Conservation (phyloP, 441 rosid species). For the Adansonia grandidieri region DNA sequence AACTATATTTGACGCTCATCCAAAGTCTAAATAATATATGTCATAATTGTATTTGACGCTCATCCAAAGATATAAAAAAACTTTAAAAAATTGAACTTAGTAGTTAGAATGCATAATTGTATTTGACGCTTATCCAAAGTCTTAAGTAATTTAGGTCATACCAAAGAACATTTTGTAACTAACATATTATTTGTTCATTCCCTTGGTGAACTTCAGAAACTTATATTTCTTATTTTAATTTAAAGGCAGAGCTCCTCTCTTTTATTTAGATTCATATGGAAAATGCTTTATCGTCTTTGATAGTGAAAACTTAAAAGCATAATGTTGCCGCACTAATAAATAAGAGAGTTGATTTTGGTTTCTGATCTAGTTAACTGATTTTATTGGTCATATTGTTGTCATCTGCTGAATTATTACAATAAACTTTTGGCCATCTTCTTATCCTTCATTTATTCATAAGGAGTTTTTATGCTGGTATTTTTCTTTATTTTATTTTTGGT, state of each 20-base stretch:
- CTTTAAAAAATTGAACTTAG: too few relatives aligned
- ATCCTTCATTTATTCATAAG: background rate
- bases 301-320: background rate
- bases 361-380: background rate
- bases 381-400: background rate
- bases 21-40: background rate
- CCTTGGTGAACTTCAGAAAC: background rate
- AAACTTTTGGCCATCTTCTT: background rate
- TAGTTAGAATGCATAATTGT: too few relatives aligned
- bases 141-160: too few relatives aligned
- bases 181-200: background rate
- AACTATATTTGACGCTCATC: background rate
- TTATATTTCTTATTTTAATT: background rate
- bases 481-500: background rate
- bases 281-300: background rate
- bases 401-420: background rate
- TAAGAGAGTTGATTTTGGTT: background rate
- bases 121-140: too few relatives aligned
- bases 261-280: background rate
- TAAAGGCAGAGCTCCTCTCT: background rate
- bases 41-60: background rate
- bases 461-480: background rate
- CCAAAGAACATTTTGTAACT: background rate
- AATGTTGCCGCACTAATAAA: slow-evolving; percentile 1
- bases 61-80: too few relatives aligned